Evolutionary conservation across 306 rosid genomes (phyloP).

Genomic region (Rubus idaeus): DNA sequence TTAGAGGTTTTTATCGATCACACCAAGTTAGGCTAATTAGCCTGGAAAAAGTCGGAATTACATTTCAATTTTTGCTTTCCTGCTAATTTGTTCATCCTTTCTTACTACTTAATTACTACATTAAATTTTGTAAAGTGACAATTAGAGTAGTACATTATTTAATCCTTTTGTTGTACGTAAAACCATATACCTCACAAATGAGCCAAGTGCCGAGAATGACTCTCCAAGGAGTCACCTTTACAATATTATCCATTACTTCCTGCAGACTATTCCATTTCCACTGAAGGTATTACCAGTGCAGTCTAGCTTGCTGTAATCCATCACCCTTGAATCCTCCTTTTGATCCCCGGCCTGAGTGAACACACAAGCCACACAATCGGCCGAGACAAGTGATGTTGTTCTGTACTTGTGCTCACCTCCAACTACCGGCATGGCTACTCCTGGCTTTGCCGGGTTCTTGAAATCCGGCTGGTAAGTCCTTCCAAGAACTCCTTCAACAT

Average conservation of each 20-base stretch:
- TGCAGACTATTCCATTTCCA: slow-evolving; percentile 84
- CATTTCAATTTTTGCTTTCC: too few relatives aligned
- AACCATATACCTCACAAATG: neutral
- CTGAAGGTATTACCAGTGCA: slow-evolving; percentile 47
- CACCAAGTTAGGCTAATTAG: too few relatives aligned
- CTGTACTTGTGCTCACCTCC: slow-evolving; percentile 78
- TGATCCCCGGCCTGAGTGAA: slow-evolving; percentile 36
- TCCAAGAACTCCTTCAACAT: slow-evolving; percentile 85
- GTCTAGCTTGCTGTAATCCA: slow-evolving; percentile 47
- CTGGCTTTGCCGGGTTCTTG: slow-evolving; percentile 62
- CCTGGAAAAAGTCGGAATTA: too few relatives aligned
- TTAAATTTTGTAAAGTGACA: neutral
- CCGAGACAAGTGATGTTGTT: slow-evolving; percentile 67
- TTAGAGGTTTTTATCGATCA: too few relatives aligned
- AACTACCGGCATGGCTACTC: slow-evolving; percentile 78
- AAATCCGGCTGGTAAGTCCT: slow-evolving; percentile 84
- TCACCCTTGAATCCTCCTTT: slow-evolving; percentile 21
- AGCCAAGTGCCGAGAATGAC: neutral
- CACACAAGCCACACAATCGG: slow-evolving; percentile 56
- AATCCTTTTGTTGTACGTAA: neutral
- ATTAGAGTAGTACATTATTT: neutral
- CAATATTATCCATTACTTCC: slow-evolving; percentile 33
- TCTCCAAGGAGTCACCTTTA: neutral
- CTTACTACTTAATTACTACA: neutral
- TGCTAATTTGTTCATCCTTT: neutral